Base-by-base conservation (phyloP, 2,329 filamentous ascomycete species). In the Aspergillus pseudotamarii region DNA sequence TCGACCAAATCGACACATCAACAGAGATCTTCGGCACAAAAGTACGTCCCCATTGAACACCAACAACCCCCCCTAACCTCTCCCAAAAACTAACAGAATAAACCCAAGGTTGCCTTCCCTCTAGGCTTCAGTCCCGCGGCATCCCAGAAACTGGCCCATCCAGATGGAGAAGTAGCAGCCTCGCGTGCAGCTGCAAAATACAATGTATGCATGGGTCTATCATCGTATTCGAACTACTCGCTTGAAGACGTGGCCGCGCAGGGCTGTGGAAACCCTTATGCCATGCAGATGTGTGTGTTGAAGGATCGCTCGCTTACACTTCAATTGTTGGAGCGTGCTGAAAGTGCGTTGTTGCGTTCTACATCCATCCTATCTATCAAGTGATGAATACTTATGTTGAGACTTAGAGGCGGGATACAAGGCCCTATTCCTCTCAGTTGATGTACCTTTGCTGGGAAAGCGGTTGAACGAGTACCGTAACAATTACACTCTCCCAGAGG, bases 231-330 rank as follows among this genome's bases (percentile, higher is more conserved):
- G 6, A 85, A 78, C 16, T 75, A 76, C 36, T 71, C 76, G 0
- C 70, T 84, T 21, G 81, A 84, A 63, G 80, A 85, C 10, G 83
- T 87, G 0, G 72, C 76, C 2, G 71, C 74, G 0, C 73, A 82
- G 43, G 73, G 72, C 2, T 73, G 75, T 0, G 78, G 75, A 9
- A 83, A 80, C 58, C 79, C 83, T 0, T 82, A 84, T 64, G 80
- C 79, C n/a, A 83, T 88, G 72, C 86, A 88, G 69, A 75, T 87
- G 66, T 85, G 82, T 68, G 77, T 86, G 12, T 72, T 86, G 58
- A 81, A 82, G 66, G 81, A 87, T 70, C 77, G 83, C 6, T 66
- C 70, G 0, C 73, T 80, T 3, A 82, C 78, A 1, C 57, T 78
- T 23, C 76, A 80, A 53, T 68, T 85, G 45, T 62, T 84, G 11